These are phyloP conservation scores for Trichothecium roseum DNA, from an alignment of 2,329 filamentous ascomycete genomes.

Conservation along the genomic window DNA sequence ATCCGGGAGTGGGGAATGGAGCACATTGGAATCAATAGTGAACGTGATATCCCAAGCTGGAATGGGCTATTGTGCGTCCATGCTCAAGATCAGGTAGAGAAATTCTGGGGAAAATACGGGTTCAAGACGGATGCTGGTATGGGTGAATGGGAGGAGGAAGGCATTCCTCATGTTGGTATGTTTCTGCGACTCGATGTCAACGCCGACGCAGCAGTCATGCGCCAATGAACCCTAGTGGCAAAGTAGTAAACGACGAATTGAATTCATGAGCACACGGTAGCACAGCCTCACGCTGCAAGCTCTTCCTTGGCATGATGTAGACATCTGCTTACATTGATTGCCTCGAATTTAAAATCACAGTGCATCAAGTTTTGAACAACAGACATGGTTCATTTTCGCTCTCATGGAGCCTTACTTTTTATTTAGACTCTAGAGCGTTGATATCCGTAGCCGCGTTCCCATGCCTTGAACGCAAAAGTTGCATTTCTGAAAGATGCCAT, in stretches of 20 bases:
- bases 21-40: constrained; percentile 26
- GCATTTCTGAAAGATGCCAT: constrained; percentile 35
- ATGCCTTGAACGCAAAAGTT: constrained; percentile 35
- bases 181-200: constrained; percentile 39
- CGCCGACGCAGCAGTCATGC: constrained; percentile 7
- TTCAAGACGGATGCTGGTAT: constrained; percentile 64
- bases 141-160: constrained; percentile 75
- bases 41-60: constrained; percentile 47
- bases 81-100: constrained; percentile 58
- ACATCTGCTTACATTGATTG: no score
- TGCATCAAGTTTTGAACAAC: no score
- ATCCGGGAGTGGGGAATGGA: constrained; percentile 33
- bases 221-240: background rate
- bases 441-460: constrained; percentile 33
- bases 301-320: no score
- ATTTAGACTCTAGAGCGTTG: constrained; percentile 33
- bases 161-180: constrained; percentile 81
- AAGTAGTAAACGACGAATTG: no score
- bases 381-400: constrained; percentile 20
- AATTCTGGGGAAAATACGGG: constrained; percentile 59
- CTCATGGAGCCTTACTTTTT: constrained; percentile 29
- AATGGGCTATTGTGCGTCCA: constrained; percentile 69
- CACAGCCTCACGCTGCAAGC: background rate
- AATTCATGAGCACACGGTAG: background rate
- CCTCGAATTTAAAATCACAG: no score